Evolutionary conservation across 306 rosid genomes (phyloP).

Genomic region (Lathyrus sativus): DNA sequence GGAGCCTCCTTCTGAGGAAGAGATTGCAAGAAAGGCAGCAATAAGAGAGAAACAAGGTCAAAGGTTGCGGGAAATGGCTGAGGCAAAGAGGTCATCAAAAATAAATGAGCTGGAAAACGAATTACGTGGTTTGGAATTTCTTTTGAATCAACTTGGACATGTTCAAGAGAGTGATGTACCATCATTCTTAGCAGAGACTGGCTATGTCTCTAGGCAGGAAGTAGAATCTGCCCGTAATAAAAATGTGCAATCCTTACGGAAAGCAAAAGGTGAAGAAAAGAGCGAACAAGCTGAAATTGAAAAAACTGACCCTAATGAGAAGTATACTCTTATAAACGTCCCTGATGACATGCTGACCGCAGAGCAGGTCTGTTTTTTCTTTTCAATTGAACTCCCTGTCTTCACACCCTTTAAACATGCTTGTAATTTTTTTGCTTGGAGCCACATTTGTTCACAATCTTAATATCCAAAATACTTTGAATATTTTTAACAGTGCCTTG

Average conservation of each 20-base stretch:
- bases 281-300: conserved; percentile 72
- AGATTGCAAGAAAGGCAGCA: conserved; percentile 98
- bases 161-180: conserved; percentile 64
- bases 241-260: conserved; percentile 75
- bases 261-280: conserved; percentile 63
- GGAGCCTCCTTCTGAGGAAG: conserved; percentile 96
- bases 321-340: conserved; percentile 71
- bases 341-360: conserved; percentile 80
- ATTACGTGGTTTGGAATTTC: conserved; percentile 81
- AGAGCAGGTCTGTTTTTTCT: conserved; percentile 71
- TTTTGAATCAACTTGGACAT: conserved; percentile 76
- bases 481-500: conserved; percentile 7
- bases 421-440: not conserved
- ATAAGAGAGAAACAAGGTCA: conserved; percentile 92
- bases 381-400: conserved; percentile 34
- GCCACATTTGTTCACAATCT: not conserved
- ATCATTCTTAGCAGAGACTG: conserved; percentile 79
- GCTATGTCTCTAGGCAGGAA: conserved; percentile 85
- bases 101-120: conserved; percentile 95
- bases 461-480: conserved; percentile 19
- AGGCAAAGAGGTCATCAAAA: conserved; percentile 86
- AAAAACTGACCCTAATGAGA: conserved; percentile 63
- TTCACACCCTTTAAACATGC: conserved; percentile 29
- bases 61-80: conserved; percentile 97
- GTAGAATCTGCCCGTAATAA: conserved; percentile 77